These are phyloP conservation scores for Hymenoscyphus infarciens DNA, from an alignment of 2,329 filamentous ascomycete genomes.

Conservation along the genomic window DNA sequence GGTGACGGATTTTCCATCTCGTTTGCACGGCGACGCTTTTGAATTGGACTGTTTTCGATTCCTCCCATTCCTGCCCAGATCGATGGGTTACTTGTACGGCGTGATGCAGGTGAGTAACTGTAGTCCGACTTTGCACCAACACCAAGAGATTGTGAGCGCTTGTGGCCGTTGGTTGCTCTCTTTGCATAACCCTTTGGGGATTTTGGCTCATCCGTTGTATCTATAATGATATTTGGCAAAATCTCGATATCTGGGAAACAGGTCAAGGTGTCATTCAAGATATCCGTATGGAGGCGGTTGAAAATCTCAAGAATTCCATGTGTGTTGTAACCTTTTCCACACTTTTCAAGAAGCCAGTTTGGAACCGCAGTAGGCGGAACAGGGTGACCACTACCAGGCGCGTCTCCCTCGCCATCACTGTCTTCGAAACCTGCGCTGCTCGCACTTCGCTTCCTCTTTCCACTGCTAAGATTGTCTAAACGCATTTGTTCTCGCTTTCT, in stretches of 20 bases:
- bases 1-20: slow-evolving; percentile 10
- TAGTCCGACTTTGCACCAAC: slow-evolving; percentile 19
- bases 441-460: slow-evolving; percentile 30
- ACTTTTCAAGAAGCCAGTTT: slow-evolving; percentile 33
- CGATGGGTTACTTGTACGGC: slow-evolving; percentile 24
- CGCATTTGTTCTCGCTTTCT: slow-evolving; percentile 63
- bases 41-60: slow-evolving; percentile 10
- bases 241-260: slow-evolving; percentile 41
- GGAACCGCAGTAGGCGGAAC: slow-evolving; percentile 35
- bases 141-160: slow-evolving; percentile 35
- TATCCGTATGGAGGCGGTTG: slow-evolving; percentile 36
- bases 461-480: slow-evolving; percentile 40
- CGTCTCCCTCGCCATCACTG: slow-evolving; percentile 28
- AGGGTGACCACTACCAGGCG: slow-evolving; percentile 20
- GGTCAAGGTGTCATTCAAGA: slow-evolving; percentile 35
- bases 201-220: slow-evolving; percentile 28
- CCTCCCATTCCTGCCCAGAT: slow-evolving; percentile 14
- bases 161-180: slow-evolving; percentile 26
- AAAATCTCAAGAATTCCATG: slow-evolving; percentile 38
- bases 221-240: slow-evolving; percentile 36
- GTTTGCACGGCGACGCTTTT: slow-evolving; percentile 26
- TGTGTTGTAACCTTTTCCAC: slow-evolving; percentile 35
- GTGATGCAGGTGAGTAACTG: slow-evolving; percentile 12
- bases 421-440: slow-evolving; percentile 25
- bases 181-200: slow-evolving; percentile 32